Percentiles rank a stretch among this genome's conserved stretches.
Conservation (phyloP, 371 early-diverging fungal species). For the Enteropsectra breve region DNA sequence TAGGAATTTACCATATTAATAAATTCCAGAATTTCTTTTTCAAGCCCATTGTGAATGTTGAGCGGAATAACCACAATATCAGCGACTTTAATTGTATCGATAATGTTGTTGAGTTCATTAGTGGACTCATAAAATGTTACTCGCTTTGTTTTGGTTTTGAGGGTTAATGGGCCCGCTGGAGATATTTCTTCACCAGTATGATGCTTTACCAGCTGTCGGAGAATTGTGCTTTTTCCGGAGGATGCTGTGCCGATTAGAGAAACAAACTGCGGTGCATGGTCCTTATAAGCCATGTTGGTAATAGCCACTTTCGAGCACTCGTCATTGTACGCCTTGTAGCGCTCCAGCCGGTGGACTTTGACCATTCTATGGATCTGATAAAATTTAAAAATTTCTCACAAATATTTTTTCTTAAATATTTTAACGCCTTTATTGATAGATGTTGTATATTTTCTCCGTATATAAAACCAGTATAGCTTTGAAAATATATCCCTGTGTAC, state of each 20-base stretch:
- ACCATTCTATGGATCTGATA: no score
- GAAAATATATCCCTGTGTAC: no score
- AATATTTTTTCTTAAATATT: no score
- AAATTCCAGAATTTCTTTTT: slow-evolving; percentile 98
- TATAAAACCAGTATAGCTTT: no score
- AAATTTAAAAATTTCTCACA: no score
- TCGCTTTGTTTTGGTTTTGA: slow-evolving; percentile 38
- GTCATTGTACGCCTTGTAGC: slow-evolving; percentile 16
- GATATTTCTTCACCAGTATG: slow-evolving; percentile 40
- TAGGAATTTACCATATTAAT: slow-evolving; percentile 86
- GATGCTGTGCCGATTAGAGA: slow-evolving; percentile 46
- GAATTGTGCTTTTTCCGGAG: slow-evolving; percentile 51
- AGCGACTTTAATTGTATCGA: slow-evolving; percentile 87
- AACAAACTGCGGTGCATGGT: slow-evolving; percentile 51
- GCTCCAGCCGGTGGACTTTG: no score
- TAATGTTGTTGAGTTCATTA: slow-evolving; percentile 79
- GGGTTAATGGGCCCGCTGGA: slow-evolving; percentile 44
- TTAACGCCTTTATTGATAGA: no score
- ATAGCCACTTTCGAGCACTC: slow-evolving; percentile 29
- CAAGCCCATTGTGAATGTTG: slow-evolving; percentile 82
- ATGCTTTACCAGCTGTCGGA: slow-evolving; percentile 42
- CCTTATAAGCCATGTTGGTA: slow-evolving; percentile 52
- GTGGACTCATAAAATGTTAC: slow-evolving; percentile 47
- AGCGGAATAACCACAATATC: slow-evolving; percentile 76
- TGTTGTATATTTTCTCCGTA: no score